Evolutionary conservation across 2,329 filamentous ascomycete genomes (phyloP).

Genomic region (Colletotrichum tropicicola): DNA sequence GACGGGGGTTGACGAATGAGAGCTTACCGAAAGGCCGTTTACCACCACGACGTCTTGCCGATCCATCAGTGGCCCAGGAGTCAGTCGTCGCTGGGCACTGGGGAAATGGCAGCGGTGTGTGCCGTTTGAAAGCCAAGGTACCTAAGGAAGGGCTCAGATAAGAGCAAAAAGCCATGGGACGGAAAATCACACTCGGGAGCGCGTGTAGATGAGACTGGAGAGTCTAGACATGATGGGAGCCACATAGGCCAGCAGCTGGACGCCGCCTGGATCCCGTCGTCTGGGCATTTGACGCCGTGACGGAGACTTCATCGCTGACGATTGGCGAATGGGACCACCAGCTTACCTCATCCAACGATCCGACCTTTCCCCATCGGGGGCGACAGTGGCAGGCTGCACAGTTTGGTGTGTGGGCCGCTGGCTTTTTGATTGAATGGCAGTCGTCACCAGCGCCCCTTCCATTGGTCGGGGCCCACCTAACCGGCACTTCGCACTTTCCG

Average conservation of each 20-base stretch:
- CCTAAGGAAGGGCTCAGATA: too few relatives aligned
- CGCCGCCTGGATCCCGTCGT: not conserved
- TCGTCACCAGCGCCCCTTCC: too few relatives aligned
- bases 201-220: not conserved
- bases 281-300: not conserved
- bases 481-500: constrained; percentile 21
- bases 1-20: too few relatives aligned
- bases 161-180: too few relatives aligned
- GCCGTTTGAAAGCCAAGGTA: not conserved
- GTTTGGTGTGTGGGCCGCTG: too few relatives aligned
- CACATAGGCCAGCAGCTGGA: not conserved
- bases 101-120: too few relatives aligned
- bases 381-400: too few relatives aligned
- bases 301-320: not conserved
- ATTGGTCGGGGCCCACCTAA: not conserved
- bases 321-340: not conserved
- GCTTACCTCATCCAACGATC: not conserved
- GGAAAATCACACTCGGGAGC: too few relatives aligned
- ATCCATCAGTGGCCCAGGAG: not conserved
- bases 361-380: too few relatives aligned
- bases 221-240: too few relatives aligned
- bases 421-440: too few relatives aligned
- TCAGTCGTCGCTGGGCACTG: too few relatives aligned
- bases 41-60: constrained; percentile 7
- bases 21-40: constrained; percentile 24